phyloP scores from a whole-genome alignment of 108 stramenopile species.

The Cyclostephanos invisitatus region DNA sequence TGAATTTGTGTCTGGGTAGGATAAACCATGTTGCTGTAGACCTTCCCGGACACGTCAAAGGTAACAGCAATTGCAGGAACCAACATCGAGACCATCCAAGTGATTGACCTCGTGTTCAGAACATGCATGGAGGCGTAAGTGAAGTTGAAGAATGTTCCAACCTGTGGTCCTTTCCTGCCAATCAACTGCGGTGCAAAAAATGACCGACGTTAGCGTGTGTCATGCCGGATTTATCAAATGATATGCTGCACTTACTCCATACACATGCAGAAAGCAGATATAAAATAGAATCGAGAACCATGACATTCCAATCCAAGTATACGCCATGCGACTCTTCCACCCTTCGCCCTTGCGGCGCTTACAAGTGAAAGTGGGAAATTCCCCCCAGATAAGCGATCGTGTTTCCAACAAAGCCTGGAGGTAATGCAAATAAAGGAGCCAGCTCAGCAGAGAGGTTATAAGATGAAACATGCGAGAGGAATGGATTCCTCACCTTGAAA shows the following conservation, averaged over 20 bases:
- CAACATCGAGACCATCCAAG: conserved; percentile 69
- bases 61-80: conserved; percentile 61
- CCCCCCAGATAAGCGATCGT: conserved; percentile 71
- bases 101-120: conserved; percentile 61
- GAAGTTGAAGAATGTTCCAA: conserved; percentile 59
- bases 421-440: neutral
- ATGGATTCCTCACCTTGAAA: conserved; percentile 55
- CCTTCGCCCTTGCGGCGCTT: conserved; percentile 60
- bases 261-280: conserved; percentile 61
- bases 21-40: conserved; percentile 79
- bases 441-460: neutral
- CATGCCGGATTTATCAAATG: neutral
- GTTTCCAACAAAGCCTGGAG: conserved; percentile 68
- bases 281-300: conserved; percentile 71
- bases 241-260: conserved; percentile 46
- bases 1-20: conserved; percentile 90
- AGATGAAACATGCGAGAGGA: neutral
- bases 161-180: conserved; percentile 39
- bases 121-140: conserved; percentile 62
- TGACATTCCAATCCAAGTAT: conserved; percentile 73
- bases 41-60: conserved; percentile 80
- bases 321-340: conserved; percentile 65
- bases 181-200: conserved; percentile 32
- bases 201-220: neutral
- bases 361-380: conserved; percentile 70